phyloP scores from a whole-genome alignment of 257 asterid genomes.

The Coffea eugenioides region DNA sequence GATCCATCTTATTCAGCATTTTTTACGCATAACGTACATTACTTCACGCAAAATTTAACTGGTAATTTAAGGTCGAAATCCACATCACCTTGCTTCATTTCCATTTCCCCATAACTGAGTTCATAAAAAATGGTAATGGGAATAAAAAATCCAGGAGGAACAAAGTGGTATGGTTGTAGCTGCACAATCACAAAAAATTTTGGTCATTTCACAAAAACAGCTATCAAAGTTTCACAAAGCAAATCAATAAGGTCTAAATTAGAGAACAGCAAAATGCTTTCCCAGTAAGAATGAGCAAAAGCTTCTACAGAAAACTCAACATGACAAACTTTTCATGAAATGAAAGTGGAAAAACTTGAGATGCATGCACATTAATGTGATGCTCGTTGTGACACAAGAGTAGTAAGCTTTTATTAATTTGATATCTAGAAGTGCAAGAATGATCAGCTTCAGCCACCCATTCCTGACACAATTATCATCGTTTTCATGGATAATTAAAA shows the following conservation, averaged over 20 bases:
- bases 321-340: neutral
- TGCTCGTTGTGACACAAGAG: neutral
- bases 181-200: conserved; percentile 35
- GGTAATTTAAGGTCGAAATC: neutral
- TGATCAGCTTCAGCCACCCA: neutral
- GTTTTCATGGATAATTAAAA: neutral
- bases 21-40: neutral
- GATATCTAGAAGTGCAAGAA: neutral
- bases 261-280: neutral
- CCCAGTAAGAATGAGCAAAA: neutral
- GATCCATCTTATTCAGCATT: neutral
- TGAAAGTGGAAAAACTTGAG: conserved; percentile 1
- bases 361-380: neutral
- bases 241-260: neutral
- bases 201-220: conserved; percentile 19
- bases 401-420: neutral
- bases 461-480: neutral
- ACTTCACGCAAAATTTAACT: neutral
- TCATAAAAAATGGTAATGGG: conserved; percentile 79
- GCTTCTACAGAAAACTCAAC: neutral
- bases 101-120: conserved; percentile 90
- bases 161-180: conserved; percentile 85
- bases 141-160: conserved; percentile 75
- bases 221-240: neutral
- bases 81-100: conserved; percentile 80